Base-by-base conservation (phyloP, 2,329 filamentous ascomycete genomes). In the Ceratocystis papillata region DNA sequence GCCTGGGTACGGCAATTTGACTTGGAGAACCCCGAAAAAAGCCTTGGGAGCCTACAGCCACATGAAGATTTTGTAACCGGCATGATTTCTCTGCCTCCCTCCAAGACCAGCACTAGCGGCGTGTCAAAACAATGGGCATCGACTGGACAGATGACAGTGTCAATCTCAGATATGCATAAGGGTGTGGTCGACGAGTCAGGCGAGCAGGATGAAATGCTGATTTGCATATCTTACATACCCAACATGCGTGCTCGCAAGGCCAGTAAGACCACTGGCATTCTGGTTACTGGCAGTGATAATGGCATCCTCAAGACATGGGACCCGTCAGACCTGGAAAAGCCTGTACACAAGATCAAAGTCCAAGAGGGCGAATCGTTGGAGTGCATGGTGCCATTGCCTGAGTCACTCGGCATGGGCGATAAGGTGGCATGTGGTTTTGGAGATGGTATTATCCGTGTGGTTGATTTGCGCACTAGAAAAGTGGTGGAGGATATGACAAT, bases 71-170 rank as follows among this genome's bases (percentile, higher is more conserved):
- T 96, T 75, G 84, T 99, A 65, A 94, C 92, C 41, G 92, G 89
- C 62, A 81, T 99, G 57, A 88, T 89, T 0, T 86, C 92, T 0
- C 82, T 99, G 0, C 91, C 92, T 0, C 83, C 92, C 0, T 87
- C 88, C 1, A 82, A 86, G 37, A 84, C 88, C 66, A 94, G 88
- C 74, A 96, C 90, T 0, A 93, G 88, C 20, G 92, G 92, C 4
- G 93, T 89, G 74, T 86, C 89, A 71, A 96, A 96, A 76, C 93
- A 97, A 77, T 99, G 91, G 88, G 83, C 96, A 64, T 94, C 88
- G 46, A 96, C 92, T 0, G 94, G 94, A 44, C 92, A 91, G 57
- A 93, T 90, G 1, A 97, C 93, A 0, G 78, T 99, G 22, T 90
- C 91, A 1, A 87, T 96, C 46, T 96, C 91, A 0, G 94, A 99